Evolutionary conservation across 2,329 filamentous ascomycete genomes (phyloP).

Genomic region (Xylariaceae sp.): DNA sequence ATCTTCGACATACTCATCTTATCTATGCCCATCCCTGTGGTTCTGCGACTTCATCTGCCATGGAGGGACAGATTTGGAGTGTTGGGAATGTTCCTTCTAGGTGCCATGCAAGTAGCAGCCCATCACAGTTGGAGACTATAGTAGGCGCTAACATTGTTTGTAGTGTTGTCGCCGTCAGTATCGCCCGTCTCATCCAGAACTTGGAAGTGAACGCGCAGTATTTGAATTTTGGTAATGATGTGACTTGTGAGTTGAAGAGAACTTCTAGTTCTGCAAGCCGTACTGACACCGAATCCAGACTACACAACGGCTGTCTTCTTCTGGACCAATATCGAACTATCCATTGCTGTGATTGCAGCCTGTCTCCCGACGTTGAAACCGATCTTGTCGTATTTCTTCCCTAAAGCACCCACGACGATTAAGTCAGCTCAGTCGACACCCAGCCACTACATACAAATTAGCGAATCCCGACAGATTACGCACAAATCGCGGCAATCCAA

Average conservation of each 20-base stretch:
- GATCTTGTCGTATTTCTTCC: slow-evolving; percentile 6
- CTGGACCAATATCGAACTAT: slow-evolving; percentile 22
- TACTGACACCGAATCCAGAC: slow-evolving; percentile 13
- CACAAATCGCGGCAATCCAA: too few species aligned
- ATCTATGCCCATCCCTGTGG: slow-evolving; percentile 26
- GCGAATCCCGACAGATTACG: background rate
- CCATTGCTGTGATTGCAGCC: slow-evolving; percentile 18
- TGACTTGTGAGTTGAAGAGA: slow-evolving; percentile 23
- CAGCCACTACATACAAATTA: slow-evolving; percentile 2
- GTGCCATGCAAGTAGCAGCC: slow-evolving; percentile 20
- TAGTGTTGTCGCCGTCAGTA: slow-evolving; percentile 23
- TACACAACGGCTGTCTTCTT: slow-evolving; percentile 27
- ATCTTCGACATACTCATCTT: slow-evolving; percentile 26
- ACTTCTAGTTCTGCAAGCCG: too few species aligned
- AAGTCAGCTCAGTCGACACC: background rate
- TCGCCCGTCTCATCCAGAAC: slow-evolving; percentile 14
- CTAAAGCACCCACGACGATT: background rate
- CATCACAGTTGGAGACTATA: background rate
- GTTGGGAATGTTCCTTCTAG: slow-evolving; percentile 27
- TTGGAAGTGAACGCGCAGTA: slow-evolving; percentile 20
- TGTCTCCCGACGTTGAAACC: slow-evolving; percentile 22
- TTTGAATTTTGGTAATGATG: slow-evolving; percentile 21
- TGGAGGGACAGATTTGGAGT: slow-evolving; percentile 24
- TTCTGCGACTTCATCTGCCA: slow-evolving; percentile 26
- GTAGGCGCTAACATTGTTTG: background rate